Evolutionary conservation across 208 protist species (phyloP).

Genomic region (Herpetomonas muscarum): DNA sequence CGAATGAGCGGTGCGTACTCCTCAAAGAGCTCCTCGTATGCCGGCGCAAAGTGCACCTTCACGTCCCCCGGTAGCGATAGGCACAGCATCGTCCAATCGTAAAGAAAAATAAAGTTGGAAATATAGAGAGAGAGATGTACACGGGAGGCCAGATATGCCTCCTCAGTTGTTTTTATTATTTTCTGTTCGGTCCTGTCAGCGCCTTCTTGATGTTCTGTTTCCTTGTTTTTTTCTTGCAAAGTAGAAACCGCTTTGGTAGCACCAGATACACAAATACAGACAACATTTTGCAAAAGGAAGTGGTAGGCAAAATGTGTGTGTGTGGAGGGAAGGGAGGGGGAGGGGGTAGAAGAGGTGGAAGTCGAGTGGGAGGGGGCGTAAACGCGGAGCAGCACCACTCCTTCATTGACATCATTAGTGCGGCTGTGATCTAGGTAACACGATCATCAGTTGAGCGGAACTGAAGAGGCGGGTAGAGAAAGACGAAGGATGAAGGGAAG

Average conservation of each 20-base stretch:
- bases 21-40: conserved; percentile 24
- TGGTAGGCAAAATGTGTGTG: neutral
- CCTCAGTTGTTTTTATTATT: conserved; percentile 4
- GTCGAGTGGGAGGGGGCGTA: neutral
- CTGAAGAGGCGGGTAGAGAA: too few relatives aligned
- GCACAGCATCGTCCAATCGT: neutral
- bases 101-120: too few relatives aligned
- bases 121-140: conserved; percentile 1
- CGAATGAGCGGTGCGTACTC: conserved; percentile 27
- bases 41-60: conserved; percentile 19
- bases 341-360: neutral
- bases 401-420: too few relatives aligned
- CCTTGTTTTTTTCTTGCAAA: neutral
- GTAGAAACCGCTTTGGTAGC: neutral
- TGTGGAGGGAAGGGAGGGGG: neutral
- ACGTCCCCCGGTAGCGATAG: conserved; percentile 7
- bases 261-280: neutral
- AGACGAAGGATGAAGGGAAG: too few relatives aligned
- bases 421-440: too few relatives aligned
- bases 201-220: too few relatives aligned
- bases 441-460: too few relatives aligned
- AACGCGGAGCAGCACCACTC: too few relatives aligned
- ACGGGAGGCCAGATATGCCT: neutral
- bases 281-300: too few relatives aligned
- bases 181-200: too few relatives aligned